Base-by-base conservation (phyloP, 495 filamentous ascomycete genomes). In the Pseudevernia furfuracea region DNA sequence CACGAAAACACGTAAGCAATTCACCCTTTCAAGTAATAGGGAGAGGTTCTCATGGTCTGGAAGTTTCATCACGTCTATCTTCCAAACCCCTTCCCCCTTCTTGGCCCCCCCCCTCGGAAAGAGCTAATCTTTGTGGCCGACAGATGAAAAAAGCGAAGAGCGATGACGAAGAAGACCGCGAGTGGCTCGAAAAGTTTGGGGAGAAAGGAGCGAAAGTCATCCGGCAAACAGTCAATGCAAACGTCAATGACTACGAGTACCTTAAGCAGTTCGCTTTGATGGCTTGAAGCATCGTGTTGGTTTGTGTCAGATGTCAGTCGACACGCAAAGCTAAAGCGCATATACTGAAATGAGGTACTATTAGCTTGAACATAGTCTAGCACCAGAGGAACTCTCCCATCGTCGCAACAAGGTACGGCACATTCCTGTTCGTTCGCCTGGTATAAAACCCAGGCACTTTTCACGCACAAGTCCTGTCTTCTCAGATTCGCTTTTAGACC, bases 231-330 rank as follows among this genome's bases (percentile, higher is more conserved):
- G 91, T 96, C 55, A 81, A 92, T 68, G 86, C 80, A 55, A 95
- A 92, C 74, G 80, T 93, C 67, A 76, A 76, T n/a, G 85, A 96
- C 73, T 97, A 97, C 69, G 84, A 95, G 75, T 95, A 95, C 73
- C 75, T 97, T 76, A 96, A 93, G 84, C 80, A 84, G 68, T 97
- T 95, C 75, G 89, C 89, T 61, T 78, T 96, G 70, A 85, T 86
- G 68, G 77, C 85, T n/a, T 63, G 10, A 21, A 21, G 6, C 15
- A 3, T 34, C 15, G 17, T 21, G 28, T 34, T 34, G 30, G 52
- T 19, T 34, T 21, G 30, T 11, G 15, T 21, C 15, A 19, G 15
- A 34, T 1, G 10, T 34, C 28, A 9, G 6, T 21, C 7, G 19
- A 34, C 15, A 19, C 21, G 23, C n/a, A 28, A 28, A 28, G 46